phyloP scores from a whole-genome alignment of 2,329 filamentous ascomycete genomes.

The Trichophyton mentagrophytes region DNA sequence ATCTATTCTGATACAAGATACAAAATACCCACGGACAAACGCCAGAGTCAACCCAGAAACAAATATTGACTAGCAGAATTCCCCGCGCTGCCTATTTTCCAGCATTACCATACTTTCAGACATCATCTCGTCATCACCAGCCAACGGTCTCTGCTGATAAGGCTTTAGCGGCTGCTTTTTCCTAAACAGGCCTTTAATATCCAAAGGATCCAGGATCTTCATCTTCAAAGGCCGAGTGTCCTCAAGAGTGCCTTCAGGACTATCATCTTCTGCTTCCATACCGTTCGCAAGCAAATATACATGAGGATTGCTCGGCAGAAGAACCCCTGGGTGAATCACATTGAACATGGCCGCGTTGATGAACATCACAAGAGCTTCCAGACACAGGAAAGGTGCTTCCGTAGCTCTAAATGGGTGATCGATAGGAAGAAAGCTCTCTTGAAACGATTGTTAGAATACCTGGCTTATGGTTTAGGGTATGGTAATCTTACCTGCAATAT shows the following conservation, averaged over 20 bases:
- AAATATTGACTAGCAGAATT: neutral
- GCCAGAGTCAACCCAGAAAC: neutral
- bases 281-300: constrained; percentile 5
- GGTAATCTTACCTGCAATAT: constrained; percentile 8
- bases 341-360: constrained; percentile 9
- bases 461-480: neutral
- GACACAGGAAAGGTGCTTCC: constrained; percentile 7
- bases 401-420: constrained; percentile 6
- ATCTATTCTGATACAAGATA: neutral
- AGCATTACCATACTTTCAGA: constrained; percentile 1
- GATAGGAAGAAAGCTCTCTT: constrained; percentile 8
- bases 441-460: neutral
- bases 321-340: constrained; percentile 7
- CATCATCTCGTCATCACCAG: neutral
- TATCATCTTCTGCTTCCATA: constrained; percentile 6
- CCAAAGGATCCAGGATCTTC: constrained; percentile 9
- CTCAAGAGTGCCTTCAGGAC: constrained; percentile 1
- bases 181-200: constrained; percentile 8
- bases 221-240: constrained; percentile 5
- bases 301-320: constrained; percentile 7
- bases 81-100: neutral
- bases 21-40: neutral
- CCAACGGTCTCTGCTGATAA: neutral
- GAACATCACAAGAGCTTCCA: constrained; percentile 7
- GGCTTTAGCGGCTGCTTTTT: neutral